Base-by-base conservation (phyloP, 345 rosid species). In the Tarenaya hassleriana region DNA sequence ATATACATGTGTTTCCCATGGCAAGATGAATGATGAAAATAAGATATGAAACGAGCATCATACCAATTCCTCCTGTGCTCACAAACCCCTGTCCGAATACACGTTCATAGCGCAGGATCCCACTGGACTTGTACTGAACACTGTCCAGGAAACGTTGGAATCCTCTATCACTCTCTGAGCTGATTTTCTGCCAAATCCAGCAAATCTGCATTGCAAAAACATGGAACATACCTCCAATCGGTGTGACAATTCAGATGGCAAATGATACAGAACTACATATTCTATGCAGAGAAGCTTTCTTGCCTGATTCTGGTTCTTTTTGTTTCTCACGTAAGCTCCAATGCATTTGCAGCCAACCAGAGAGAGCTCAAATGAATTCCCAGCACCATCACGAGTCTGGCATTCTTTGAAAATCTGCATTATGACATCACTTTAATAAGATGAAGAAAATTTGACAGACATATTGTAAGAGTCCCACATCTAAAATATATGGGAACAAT, bases 51-150 rank as follows among this genome's bases (percentile, higher is more conserved):
- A 21, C n/a, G 48, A 42, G 60, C 20, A 52, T 58, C 47, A 33
- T 67, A 94, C 99, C 95, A 37, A 88, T 34, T 63, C 99, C 99
- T 62, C 97, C 97, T 4, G 99, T 83, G 85, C 97, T 94, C 64
- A 94, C 99, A 66, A 61, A 94, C 44, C 99, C 99, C 49, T 60
- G 73, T 42, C 99, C 99, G 70, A 94, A 94, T 63, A 80, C 89
- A 27, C 88, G 84, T 69, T 94, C 99, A 61, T 94, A 94, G 11
- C 94, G 94, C 24, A 83, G 69, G 67, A 94, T 94, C 64, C 95
- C 83, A 68, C 43, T 83, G 38, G 74, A 70, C 63, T 88, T 86
- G 63, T 94, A 94, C 68, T 94, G 99, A 64, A 82, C 88, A 75
- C 63, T 86, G 67, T 94, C 99, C 75, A 94, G 71, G 81, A 94